Base-by-base conservation (phyloP, 352 stramenopile species). In the Globisporangium camurandrum region DNA sequence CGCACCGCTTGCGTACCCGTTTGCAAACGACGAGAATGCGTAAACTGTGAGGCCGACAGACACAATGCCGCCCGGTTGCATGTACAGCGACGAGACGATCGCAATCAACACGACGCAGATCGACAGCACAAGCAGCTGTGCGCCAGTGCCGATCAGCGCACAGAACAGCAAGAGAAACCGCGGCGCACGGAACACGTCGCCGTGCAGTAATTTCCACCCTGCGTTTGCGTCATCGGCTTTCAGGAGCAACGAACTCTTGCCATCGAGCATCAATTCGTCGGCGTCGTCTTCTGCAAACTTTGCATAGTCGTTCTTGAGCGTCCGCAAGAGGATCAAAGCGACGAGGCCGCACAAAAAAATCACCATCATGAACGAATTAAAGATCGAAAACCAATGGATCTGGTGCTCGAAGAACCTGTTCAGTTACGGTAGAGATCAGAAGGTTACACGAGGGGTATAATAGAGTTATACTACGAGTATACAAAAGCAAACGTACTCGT, bases 281-380 rank as follows among this genome's bases (percentile, higher is more conserved):
- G 88, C 79, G 38, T 96, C 84, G 30, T 95, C 79, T 48, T 88
- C 82, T 0, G 79, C 79, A 64, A 93, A 97, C 42, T 83, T 84
- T 16, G 93, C 90, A 55, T 97, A 98, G 61, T 98, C 93, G 47
- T 97, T 97, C 51, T 86, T 87, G 20, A 98, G 65, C 24, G 94
- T 98, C 12, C 93, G 80, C 44, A 98, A 57, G 20, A 98, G 67
- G 57, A 98, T 98, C 11, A 98, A 63, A 23, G 86, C 78, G 14
- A 98, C 94, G 7, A 98, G 74, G 16, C 94, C 94, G 41, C 86
- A 96, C 2, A 98, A 61, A 60, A 98, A 98, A 41, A 98, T 95
- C 26, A 98, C 93, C 87, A 98, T 98, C 93, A 98, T 98, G 64
- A 98, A 98, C 60, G 87, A 96, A 67, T 98, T 98, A 67, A 98